Conservation (phyloP, 1,139 yeast species). For the Kluyveromyces sp. region DNA sequence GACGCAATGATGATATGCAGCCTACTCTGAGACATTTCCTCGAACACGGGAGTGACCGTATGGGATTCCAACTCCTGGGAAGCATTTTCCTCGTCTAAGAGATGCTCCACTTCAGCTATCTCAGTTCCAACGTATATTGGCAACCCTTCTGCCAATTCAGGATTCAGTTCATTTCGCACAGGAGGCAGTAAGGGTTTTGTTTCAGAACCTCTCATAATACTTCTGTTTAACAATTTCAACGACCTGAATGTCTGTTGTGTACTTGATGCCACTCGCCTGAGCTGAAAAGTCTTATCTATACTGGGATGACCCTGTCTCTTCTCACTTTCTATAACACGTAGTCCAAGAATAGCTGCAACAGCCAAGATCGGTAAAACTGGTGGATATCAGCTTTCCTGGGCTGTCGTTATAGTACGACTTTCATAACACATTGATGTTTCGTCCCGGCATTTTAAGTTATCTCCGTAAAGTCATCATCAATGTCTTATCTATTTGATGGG, state of each 20-base stretch:
- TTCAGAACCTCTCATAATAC: constrained; percentile 1
- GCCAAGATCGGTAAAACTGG: too few relatives aligned
- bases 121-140: constrained; percentile 6
- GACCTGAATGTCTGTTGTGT: too few relatives aligned
- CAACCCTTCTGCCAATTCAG: constrained; percentile 6
- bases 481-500: not conserved
- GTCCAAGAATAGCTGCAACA: too few relatives aligned
- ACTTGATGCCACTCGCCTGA: too few relatives aligned
- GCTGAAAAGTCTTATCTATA: too few relatives aligned
- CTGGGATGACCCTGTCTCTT: too few relatives aligned
- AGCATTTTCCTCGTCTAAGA: not conserved
- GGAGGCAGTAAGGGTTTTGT: not conserved
- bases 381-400: too few relatives aligned
- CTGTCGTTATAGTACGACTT: too few relatives aligned
- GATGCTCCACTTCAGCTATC: constrained; percentile 5
- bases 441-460: too few relatives aligned
- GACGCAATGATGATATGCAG: constrained; percentile 29
- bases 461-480: too few relatives aligned
- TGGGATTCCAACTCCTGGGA: not conserved
- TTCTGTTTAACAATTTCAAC: not conserved
- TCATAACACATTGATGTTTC: too few relatives aligned
- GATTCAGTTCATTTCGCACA: constrained; percentile 3
- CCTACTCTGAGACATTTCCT: constrained; percentile 7
- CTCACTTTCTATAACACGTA: too few relatives aligned
- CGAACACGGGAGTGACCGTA: not conserved